phyloP scores from a whole-genome alignment of 1,284 basidiomycete species.

The Ustilago loliicola region DNA sequence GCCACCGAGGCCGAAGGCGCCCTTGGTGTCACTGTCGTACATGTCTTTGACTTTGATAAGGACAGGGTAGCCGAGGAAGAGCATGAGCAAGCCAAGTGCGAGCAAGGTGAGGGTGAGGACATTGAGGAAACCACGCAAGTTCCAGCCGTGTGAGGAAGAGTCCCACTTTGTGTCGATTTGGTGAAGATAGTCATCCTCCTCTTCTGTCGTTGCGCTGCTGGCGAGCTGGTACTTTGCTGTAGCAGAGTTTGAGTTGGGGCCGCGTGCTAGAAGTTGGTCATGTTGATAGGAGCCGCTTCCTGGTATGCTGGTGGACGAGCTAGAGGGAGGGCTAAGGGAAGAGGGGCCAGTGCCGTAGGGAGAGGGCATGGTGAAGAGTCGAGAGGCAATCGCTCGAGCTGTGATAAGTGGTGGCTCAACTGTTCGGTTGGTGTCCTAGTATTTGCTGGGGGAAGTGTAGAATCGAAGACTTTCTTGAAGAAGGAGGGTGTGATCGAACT shows the following conservation, averaged over 20 bases:
- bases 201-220: slow-evolving; percentile 26
- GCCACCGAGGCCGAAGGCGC: slow-evolving; percentile 78
- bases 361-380: slow-evolving; percentile 16
- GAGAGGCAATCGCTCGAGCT: background rate
- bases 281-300: slow-evolving; percentile 21
- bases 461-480: background rate
- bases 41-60: slow-evolving; percentile 55
- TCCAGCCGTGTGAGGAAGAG: slow-evolving; percentile 48
- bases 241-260: slow-evolving; percentile 6
- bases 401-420: background rate
- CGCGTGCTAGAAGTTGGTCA: slow-evolving; percentile 22
- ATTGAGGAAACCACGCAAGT: slow-evolving; percentile 62
- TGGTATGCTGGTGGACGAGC: slow-evolving; percentile 38
- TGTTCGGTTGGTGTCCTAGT: background rate
- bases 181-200: slow-evolving; percentile 65
- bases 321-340: slow-evolving; percentile 37
- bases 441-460: background rate
- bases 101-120: slow-evolving; percentile 59
- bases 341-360: slow-evolving; percentile 32
- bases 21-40: slow-evolving; percentile 52
- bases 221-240: slow-evolving; percentile 38
- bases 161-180: slow-evolving; percentile 56
- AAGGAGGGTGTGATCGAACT: background rate
- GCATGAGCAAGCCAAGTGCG: slow-evolving; percentile 56
- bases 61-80: slow-evolving; percentile 69